Evolutionary conservation across 1,139 yeast genomes (phyloP).

Genomic region (Protomyces pachydermus): DNA sequence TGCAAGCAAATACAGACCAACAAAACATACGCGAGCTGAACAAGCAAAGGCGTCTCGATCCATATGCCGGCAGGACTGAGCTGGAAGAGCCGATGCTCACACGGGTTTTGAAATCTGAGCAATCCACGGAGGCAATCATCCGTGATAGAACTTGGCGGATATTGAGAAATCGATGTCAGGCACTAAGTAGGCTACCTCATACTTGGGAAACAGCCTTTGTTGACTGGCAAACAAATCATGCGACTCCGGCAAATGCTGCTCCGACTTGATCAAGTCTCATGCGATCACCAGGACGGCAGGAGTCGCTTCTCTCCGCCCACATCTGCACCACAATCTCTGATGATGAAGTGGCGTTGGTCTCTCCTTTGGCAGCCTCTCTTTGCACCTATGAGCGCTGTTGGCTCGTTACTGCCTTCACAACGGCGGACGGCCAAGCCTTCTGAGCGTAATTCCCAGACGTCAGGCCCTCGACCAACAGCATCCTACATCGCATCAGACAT

Average conservation of each 20-base stretch:
- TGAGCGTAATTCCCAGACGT: not conserved
- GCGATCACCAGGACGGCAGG: no score
- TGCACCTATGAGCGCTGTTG: no score
- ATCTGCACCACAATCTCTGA: no score
- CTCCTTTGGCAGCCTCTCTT: no score
- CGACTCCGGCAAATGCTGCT: not conserved
- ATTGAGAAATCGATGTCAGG: slow-evolving; percentile 14
- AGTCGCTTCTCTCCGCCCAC: no score
- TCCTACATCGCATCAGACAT: not conserved
- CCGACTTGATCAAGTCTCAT: no score
- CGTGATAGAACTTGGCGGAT: slow-evolving; percentile 25
- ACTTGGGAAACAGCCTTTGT: slow-evolving; percentile 11
- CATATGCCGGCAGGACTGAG: not conserved
- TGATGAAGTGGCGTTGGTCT: no score
- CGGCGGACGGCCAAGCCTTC: not conserved
- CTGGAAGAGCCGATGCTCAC: slow-evolving; percentile 12
- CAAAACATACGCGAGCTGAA: not conserved
- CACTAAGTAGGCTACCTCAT: not conserved
- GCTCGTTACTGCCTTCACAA: not conserved
- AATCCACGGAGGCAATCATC: slow-evolving; percentile 8
- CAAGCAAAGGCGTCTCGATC: slow-evolving; percentile 12
- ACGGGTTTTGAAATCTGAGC: slow-evolving; percentile 9
- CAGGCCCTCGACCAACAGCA: not conserved
- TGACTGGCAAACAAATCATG: not conserved
- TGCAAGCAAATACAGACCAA: not conserved